Evolutionary conservation across 352 stramenopile genomes (phyloP).

Genomic region (Phytophthora macrochlamydospora): DNA sequence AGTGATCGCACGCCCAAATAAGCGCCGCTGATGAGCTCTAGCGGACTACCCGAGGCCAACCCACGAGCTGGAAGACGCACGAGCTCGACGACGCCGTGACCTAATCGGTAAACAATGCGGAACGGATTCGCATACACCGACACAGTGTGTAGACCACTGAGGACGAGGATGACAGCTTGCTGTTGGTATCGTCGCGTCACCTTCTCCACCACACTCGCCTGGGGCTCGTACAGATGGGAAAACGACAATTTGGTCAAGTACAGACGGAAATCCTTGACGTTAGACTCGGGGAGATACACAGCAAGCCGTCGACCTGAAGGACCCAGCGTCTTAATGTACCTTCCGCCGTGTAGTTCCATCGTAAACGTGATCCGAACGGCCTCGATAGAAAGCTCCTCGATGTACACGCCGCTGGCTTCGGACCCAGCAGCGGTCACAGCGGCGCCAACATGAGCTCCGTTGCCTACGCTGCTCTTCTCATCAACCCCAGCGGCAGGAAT

Average conservation of each 20-base stretch:
- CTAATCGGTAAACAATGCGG: slow-evolving; percentile 85
- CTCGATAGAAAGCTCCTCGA: slow-evolving; percentile 88
- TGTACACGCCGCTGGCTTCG: slow-evolving; percentile 76
- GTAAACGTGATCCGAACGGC: slow-evolving; percentile 86
- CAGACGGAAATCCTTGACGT: slow-evolving; percentile 88
- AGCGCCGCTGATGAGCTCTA: slow-evolving; percentile 82
- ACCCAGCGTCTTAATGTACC: slow-evolving; percentile 85
- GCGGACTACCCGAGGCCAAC: slow-evolving; percentile 77
- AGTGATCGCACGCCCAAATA: slow-evolving; percentile 87
- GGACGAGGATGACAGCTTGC: slow-evolving; percentile 84
- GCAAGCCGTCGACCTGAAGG: slow-evolving; percentile 73
- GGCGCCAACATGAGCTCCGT: slow-evolving; percentile 6
- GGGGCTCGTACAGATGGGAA: slow-evolving; percentile 82
- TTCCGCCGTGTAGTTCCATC: slow-evolving; percentile 85
- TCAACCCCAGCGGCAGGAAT: slow-evolving; percentile 24
- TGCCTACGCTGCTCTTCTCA: slow-evolving; percentile 27
- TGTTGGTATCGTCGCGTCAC: slow-evolving; percentile 84
- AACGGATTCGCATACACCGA: slow-evolving; percentile 90
- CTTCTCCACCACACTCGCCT: slow-evolving; percentile 76
- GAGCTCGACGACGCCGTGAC: slow-evolving; percentile 82
- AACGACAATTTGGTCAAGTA: slow-evolving; percentile 87
- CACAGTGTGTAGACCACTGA: slow-evolving; percentile 85
- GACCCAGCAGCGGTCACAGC: slow-evolving; percentile 17
- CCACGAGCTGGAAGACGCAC: slow-evolving; percentile 79
- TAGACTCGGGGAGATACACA: slow-evolving; percentile 88